Conservation (phyloP, 2,329 filamentous ascomycete genomes). For the Sporothrix schenckii region DNA sequence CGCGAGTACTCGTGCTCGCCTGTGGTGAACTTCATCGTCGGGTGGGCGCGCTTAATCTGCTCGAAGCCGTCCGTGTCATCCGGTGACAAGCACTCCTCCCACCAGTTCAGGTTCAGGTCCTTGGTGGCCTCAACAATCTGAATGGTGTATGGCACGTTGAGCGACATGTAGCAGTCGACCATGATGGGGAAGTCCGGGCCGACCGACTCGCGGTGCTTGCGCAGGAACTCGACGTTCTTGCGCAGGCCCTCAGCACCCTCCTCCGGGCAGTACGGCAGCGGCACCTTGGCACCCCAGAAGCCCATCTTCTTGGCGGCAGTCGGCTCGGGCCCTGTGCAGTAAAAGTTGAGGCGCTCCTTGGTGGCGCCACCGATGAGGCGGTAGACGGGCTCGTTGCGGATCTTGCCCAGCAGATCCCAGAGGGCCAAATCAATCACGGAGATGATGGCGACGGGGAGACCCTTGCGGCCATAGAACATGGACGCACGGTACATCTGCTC, state of each 20-base stretch:
- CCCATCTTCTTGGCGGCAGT: constrained; percentile 79
- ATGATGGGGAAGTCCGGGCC: constrained; percentile 90
- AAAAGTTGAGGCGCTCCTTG: constrained; percentile 80
- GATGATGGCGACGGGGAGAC: constrained; percentile 85
- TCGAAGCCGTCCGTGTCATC: constrained; percentile 92
- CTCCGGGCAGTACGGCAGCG: constrained; percentile 84
- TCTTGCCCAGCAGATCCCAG: constrained; percentile 90
- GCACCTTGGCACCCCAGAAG: constrained; percentile 89
- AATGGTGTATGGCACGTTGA: constrained; percentile 91
- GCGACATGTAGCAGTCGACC: constrained; percentile 96
- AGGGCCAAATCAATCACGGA: constrained; percentile 91
- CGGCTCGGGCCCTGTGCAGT: constrained; percentile 90
- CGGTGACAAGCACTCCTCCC: constrained; percentile 90
- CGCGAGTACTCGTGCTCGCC: constrained; percentile 95
- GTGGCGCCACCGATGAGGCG: constrained; percentile 92
- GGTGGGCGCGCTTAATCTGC: constrained; percentile 87
- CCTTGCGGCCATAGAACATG: constrained; percentile 96
- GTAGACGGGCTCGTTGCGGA: constrained; percentile 91
- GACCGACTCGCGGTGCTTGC: constrained; percentile 79
- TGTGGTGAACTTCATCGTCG: constrained; percentile 89
- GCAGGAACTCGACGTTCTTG: constrained; percentile 89
- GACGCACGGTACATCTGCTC: constrained; percentile 96
- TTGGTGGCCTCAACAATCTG: constrained; percentile 82
- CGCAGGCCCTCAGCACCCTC: constrained; percentile 79
- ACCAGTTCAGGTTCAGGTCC: constrained; percentile 91